Percentiles rank a stretch among this genome's conserved stretches.
Evolutionary conservation across 2,329 filamentous ascomycete genomes (phyloP).

Genomic region (Zasmidium cellare): DNA sequence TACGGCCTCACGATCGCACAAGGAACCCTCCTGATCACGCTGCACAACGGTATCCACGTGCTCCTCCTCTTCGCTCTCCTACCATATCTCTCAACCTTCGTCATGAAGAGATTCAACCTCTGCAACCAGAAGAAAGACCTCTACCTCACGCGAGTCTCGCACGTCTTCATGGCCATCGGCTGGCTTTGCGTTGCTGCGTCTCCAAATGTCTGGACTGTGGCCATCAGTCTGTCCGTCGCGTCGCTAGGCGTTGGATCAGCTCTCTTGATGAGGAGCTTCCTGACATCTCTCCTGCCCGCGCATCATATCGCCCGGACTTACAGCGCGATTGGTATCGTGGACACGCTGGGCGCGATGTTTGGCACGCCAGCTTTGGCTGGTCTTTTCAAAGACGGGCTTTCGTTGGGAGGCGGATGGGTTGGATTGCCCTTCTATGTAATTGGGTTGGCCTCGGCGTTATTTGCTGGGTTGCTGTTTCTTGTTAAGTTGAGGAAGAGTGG

Average conservation of each 20-base stretch:
- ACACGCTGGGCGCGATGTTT: conserved; percentile 51
- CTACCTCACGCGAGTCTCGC: conserved; percentile 32
- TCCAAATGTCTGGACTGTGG: conserved; percentile 28
- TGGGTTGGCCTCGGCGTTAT: conserved; percentile 32
- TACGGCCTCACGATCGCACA: conserved; percentile 49
- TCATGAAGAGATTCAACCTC: conserved; percentile 22
- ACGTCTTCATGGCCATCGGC: conserved; percentile 28
- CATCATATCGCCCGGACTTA: conserved; percentile 58
- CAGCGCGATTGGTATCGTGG: conserved; percentile 52
- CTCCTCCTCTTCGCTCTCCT: conserved; percentile 33
- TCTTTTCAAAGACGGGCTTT: conserved; percentile 49
- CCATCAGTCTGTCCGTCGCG: conserved; percentile 46
- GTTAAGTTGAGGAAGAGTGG: conserved; percentile 35
- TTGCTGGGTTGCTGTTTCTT: conserved; percentile 20
- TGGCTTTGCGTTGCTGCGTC: conserved; percentile 33
- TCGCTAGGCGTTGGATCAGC: conserved; percentile 49
- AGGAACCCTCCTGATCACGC: conserved; percentile 34
- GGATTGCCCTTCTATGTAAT: conserved; percentile 52
- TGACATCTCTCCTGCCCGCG: conserved; percentile 56
- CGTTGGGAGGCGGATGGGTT: conserved; percentile 49
- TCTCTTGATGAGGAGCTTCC: conserved; percentile 49
- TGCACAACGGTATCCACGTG: conserved; percentile 32
- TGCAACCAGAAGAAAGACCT: conserved; percentile 33
- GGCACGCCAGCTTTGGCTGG: conserved; percentile 50
- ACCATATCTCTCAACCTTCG: conserved; percentile 28